A percentile compares a stretch with the other conserved stretches of the same genome.
phyloP scores from a whole-genome alignment of 1,139 yeast species.

The Pichia norvegensis region DNA sequence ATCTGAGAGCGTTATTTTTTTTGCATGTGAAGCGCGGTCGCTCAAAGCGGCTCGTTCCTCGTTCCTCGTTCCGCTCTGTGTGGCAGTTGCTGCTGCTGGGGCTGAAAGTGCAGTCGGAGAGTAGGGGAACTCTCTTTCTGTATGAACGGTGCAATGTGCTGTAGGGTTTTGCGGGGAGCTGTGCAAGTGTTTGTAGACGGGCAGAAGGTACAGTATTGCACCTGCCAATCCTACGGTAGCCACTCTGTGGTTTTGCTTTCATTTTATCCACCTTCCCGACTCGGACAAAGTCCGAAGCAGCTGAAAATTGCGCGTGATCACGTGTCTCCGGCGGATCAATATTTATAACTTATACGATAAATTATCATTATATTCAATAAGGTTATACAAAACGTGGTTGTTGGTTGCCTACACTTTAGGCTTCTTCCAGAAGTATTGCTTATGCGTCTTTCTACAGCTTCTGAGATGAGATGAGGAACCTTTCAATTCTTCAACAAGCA shows the following conservation, averaged over 20 bases:
- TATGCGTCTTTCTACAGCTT: slow-evolving; percentile 87
- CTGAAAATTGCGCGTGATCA: slow-evolving; percentile 4
- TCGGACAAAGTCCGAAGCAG: background rate
- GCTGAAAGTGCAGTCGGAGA: too few species aligned
- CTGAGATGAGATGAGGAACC: slow-evolving; percentile 65
- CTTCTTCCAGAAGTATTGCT: slow-evolving; percentile 83
- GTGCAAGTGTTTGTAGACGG: too few species aligned
- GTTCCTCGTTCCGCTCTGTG: background rate
- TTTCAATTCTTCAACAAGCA: slow-evolving; percentile 64
- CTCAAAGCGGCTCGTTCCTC: background rate
- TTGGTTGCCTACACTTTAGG: slow-evolving; percentile 32
- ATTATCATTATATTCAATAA: background rate
- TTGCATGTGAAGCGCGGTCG: background rate
- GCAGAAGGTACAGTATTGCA: too few species aligned
- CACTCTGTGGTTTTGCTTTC: too few species aligned
- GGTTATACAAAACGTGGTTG: background rate
- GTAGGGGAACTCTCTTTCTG: too few species aligned
- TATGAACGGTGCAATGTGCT: too few species aligned
- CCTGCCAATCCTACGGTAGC: too few species aligned
- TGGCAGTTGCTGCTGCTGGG: too few species aligned
- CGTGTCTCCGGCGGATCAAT: slow-evolving; percentile 2
- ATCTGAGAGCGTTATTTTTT: too few species aligned
- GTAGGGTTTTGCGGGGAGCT: too few species aligned
- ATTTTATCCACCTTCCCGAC: too few species aligned
- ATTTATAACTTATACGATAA: too few species aligned